Evolutionary conservation across 805 yeast genomes (phyloP), one percentile per base, ranked within the genome.

Genomic region (Alloascoidea hylecoeti): DNA sequence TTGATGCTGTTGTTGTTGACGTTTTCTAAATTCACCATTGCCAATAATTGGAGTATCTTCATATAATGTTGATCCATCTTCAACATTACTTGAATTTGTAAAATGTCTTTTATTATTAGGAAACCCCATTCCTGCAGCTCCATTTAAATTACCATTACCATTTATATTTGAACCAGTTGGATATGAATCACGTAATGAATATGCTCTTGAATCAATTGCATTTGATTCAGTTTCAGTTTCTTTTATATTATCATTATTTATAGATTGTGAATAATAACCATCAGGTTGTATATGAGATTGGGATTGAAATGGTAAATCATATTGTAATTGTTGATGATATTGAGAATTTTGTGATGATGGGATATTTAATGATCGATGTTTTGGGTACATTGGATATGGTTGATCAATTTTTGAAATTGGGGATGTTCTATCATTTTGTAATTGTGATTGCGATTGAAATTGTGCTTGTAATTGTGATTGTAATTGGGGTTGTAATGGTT

Each of bases 101-200:
- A 46, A 39, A 4, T 46, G 37, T 18, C 53, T 39, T 34, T 9
- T 9, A 23, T 23, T 23, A n/a, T n/a, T n/a, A n/a, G n/a, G n/a
- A n/a, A n/a, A n/a, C n/a, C n/a, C n/a, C n/a, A n/a, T n/a, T n/a
- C n/a, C n/a, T n/a, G n/a, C n/a, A n/a, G n/a, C n/a, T n/a, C n/a
- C n/a, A n/a, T n/a, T n/a, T n/a, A n/a, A n/a, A n/a, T n/a, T n/a
- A n/a, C n/a, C n/a, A n/a, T n/a, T n/a, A n/a, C n/a, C n/a, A n/a
- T n/a, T n/a, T n/a, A n/a, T n/a, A 9, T n/a, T 9, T 23, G 9
- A n/a, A 9, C n/a, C n/a, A 23, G 13, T 23, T n/a, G 30, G n/a
- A 23, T n/a, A 9, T 23, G 13, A 9, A 23, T 23, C 9, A 23
- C 13, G 30, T 23, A 23, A 9, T 9, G 30, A n/a, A 9, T 23